Conservation (phyloP, 108 stramenopile species). For the Stephanodiscus minutulus region DNA sequence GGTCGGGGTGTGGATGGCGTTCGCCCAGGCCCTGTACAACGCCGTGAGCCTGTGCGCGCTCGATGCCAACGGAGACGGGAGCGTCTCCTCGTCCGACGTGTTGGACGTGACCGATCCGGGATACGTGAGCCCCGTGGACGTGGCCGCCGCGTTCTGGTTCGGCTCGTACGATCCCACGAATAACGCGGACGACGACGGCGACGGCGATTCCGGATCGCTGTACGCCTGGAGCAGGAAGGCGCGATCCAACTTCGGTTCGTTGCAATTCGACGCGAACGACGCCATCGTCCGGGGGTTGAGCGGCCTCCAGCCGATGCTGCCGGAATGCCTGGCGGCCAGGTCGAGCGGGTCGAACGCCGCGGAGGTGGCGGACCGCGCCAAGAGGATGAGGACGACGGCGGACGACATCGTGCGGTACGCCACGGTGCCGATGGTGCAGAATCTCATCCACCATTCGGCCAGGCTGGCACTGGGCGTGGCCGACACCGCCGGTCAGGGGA, state of each 20-base stretch:
- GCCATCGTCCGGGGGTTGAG: conserved; percentile 51
- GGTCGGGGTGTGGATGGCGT: conserved; percentile 76
- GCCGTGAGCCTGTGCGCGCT: conserved; percentile 49
- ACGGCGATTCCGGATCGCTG: conserved; percentile 48
- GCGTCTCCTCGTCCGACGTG: too few relatives aligned
- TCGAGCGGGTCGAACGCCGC: conserved; percentile 24
- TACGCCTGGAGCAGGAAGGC: too few relatives aligned
- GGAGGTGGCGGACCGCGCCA: conserved; percentile 23
- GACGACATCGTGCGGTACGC: conserved; percentile 46
- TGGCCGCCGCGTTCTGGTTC: conserved; percentile 75
- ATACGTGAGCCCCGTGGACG: conserved; percentile 55
- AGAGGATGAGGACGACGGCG: conserved; percentile 44
- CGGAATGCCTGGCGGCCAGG: conserved; percentile 17
- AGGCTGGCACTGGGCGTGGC: conserved; percentile 4
- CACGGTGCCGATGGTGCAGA: conserved; percentile 80
- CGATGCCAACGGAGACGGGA: background rate
- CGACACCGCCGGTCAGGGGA: background rate
- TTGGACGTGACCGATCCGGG: conserved; percentile 18
- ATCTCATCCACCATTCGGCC: conserved; percentile 57
- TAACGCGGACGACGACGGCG: conserved; percentile 55
- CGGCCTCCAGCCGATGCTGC: conserved; percentile 30
- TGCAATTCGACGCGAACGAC: conserved; percentile 58
- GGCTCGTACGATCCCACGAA: conserved; percentile 22
- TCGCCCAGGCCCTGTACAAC: conserved; percentile 60
- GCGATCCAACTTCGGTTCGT: too few relatives aligned